Evolutionary conservation across 2,329 filamentous ascomycete genomes (phyloP).

Genomic region (Arthroderma uncinatum): DNA sequence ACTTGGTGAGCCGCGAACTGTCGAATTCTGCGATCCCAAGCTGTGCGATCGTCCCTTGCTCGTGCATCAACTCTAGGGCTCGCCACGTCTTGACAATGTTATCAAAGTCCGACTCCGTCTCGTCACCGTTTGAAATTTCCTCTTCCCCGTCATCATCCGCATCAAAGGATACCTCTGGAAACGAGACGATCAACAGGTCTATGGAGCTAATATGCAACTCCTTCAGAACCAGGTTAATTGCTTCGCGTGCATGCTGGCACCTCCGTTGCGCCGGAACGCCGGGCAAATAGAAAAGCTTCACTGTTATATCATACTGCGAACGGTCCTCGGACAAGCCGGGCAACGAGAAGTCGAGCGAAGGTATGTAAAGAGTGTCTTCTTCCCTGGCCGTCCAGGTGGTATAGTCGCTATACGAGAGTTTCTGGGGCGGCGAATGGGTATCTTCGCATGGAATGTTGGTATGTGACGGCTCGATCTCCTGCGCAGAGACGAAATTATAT

Average conservation of each 20-base stretch:
- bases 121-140: constrained; percentile 48
- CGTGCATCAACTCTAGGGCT: constrained; percentile 61
- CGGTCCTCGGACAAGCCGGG: constrained; percentile 69
- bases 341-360: constrained; percentile 60
- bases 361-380: constrained; percentile 57
- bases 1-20: constrained; percentile 64
- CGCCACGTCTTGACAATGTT: constrained; percentile 56
- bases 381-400: constrained; percentile 55
- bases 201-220: constrained; percentile 66
- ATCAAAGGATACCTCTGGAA: constrained; percentile 87
- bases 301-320: constrained; percentile 81
- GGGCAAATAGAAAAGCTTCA: constrained; percentile 88
- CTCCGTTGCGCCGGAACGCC: constrained; percentile 54
- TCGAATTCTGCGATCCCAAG: constrained; percentile 89
- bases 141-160: constrained; percentile 67
- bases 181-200: constrained; percentile 83
- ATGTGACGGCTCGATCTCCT: constrained; percentile 43
- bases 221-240: constrained; percentile 66
- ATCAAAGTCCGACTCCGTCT: constrained; percentile 40
- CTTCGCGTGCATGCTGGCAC: constrained; percentile 61
- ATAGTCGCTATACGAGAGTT: constrained; percentile 23
- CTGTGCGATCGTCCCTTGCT: constrained; percentile 57
- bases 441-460: constrained; percentile 19
- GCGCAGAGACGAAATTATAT: constrained; percentile 66
- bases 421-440: constrained; percentile 10